phyloP scores from a whole-genome alignment of 2,329 filamentous ascomycete species.

The Trichophyton simii region DNA sequence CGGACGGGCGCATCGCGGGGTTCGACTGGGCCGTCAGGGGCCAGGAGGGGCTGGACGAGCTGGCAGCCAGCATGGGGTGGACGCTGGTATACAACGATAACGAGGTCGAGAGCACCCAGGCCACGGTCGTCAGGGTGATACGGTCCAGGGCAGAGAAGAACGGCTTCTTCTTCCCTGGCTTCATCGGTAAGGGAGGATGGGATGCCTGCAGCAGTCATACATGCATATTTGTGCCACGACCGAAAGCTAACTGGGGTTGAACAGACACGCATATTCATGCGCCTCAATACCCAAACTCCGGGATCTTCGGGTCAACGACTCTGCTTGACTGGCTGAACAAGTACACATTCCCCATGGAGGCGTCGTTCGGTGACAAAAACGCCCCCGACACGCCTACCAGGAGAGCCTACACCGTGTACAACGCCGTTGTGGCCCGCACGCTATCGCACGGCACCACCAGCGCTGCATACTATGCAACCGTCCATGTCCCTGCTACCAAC shows the following conservation, averaged over 20 bases:
- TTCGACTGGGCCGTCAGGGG: slow-evolving; percentile 23
- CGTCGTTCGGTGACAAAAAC: slow-evolving; percentile 46
- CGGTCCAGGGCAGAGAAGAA: slow-evolving; percentile 30
- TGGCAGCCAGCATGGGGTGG: slow-evolving; percentile 26
- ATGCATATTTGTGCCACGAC: too few relatives aligned
- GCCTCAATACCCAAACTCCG: slow-evolving; percentile 84
- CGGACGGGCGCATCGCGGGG: slow-evolving; percentile 24
- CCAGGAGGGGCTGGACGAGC: slow-evolving; percentile 16
- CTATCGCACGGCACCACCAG: slow-evolving; percentile 86
- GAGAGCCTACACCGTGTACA: slow-evolving; percentile 48
- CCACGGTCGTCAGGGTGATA: slow-evolving; percentile 20
- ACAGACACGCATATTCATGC: slow-evolving; percentile 92
- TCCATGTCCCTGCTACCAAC: slow-evolving; percentile 79
- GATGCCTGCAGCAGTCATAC: too few relatives aligned
- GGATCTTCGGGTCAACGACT: slow-evolving; percentile 86
- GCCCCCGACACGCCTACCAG: slow-evolving; percentile 17
- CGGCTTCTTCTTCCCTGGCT: slow-evolving; percentile 37
- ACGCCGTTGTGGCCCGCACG: slow-evolving; percentile 63
- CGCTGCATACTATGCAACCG: slow-evolving; percentile 87
- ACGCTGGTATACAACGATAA: slow-evolving; percentile 13
- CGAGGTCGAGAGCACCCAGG: slow-evolving; percentile 5
- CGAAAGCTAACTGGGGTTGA: neutral
- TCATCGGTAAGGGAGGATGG: slow-evolving; percentile 27
- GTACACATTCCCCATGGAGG: slow-evolving; percentile 90
- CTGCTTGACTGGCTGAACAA: slow-evolving; percentile 85